Base-by-base conservation (phyloP, 2,329 filamentous ascomycete genomes). In the Pseudopithomyces maydicus region DNA sequence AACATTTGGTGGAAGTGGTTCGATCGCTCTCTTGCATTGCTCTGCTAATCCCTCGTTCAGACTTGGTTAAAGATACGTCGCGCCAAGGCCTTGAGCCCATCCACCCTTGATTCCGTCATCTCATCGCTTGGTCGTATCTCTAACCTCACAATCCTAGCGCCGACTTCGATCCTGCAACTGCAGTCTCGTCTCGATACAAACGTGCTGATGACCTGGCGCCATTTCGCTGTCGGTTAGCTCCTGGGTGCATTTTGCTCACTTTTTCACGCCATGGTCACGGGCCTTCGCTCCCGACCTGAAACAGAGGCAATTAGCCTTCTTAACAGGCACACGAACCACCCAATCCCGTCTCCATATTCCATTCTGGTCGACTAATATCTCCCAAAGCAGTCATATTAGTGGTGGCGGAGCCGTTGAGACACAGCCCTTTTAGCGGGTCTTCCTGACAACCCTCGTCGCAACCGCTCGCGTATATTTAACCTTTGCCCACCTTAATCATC, bases 401-500 rank as follows among this genome's bases (percentile, higher is more conserved):
- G 47, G 48, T 51, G 48, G 48, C 48, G 48, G 48, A 51, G 48
- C 38, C 23, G 36, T 51, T 35, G 26, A 22, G 23, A 19, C 48
- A 42, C 38, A 43, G 48, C 48, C 48, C 48, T 42, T 22, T 33
- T 51, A 33, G 48, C 38, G 48, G 38, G 48, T 33, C 38, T 33
- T 33, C 10, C 48, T 26, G 42, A 23, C 48, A 42, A 32, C 48
- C 48, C 38, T 51, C 38, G 38, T 39, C 38, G 22, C 15, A 5
- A 22, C 33, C 7, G 23, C 48, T 51, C 48, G 48, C 48, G 48
- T 51, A 51, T 51, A 51, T 42, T 51, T 43, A 51, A 22, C 35
- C 5, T 17, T 43, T 19, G 17, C 15, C 23, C 38, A 51, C 38
- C 48, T 51, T 43, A 51, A 41, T 43, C 36, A 51, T 51, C 38